Base-by-base conservation (phyloP, 805 yeast species). In the Monosporozyma aerobia region DNA sequence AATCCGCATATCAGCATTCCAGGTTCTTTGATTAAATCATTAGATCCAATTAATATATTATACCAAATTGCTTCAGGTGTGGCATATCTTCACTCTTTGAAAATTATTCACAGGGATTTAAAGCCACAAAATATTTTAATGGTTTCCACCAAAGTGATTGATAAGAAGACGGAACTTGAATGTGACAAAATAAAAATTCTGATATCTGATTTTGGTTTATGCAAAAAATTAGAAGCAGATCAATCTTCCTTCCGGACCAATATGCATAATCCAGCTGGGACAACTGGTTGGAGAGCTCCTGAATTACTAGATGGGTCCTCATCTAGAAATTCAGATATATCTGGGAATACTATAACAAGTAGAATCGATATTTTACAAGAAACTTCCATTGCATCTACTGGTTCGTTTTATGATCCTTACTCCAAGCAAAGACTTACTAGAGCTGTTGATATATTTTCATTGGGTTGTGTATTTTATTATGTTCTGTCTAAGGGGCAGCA, bases 271-370 rank as follows among this genome's bases (percentile, higher is more conserved):
- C 95, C 95, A 19, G 96, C 97, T 0, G 99, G 99, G 1, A 94
- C 99, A 0, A 80, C 94, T 3, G 99, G 99, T 3, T 94, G 99
- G 99, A 78, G 97, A 60, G 98, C 99, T 0, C 99, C 99, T 0
- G 99, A 94, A 62, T 68, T 88, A 35, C 69, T 88, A 39, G 63
- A 61, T 45, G 63, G 57, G 1, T 55, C 64, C 8, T 54, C 56
- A 14, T 23, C 53, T 4, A 43, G 23, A 40, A 49, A 49, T 14
- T 16, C 52, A 22, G 50, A 51, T 13, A 48, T 32, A 9, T 35
- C 40, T 5, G 41, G 30, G 56, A 47, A 46, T 53, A 39, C 48
- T n/a, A 23, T 49, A 2, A 35, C 44, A 22, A 23, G 22, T 29
- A 35, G 16, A 29, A 33, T 32, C 22, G 48, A 51, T 23, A 48